Base-by-base conservation (phyloP, 1,139 yeast genomes). In the Chernovozyma aurita region DNA sequence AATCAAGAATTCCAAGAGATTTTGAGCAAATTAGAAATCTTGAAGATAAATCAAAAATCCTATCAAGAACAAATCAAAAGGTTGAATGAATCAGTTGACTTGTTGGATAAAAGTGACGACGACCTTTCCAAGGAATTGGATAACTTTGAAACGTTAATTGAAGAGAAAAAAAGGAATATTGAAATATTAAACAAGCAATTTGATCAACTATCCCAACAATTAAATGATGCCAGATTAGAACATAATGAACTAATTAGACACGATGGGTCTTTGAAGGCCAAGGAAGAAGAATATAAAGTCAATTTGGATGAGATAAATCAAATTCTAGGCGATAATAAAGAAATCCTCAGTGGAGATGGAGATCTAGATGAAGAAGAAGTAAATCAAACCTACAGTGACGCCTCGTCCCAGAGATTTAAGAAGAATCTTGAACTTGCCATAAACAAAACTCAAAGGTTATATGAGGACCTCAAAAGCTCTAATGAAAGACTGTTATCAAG, bases 1-100 rank as follows among this genome's bases (percentile, higher is more conserved):
- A 85, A 87, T 52, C 96, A 87, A 55, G 83, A 80, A 42, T 88
- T 85, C 50, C 96, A 88, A 53, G 72, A 78, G 41, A 78, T 80
- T 2, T 55, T 87, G 21, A 79, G 84, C 28, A 77, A 76, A 45
- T 58, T 79, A 22, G 87, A 84, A 30, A 79, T 77, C 42, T 56
- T 81, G 31, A 60, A 62, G 25, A 76, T 73, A 43, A 73, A 73
- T 38, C 65, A 65, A 41, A 49, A 51, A 16, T 62, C 78, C 1
- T 55, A 74, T 18, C 44, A 46, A 13, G 76, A 73, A 31, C 83
- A 78, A 47, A 65, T 78, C 9, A 58, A 61, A 7, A 63, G 86
- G 34, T 50, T 78, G 18, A 53, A 61, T 33, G 46, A 57, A 3
- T 58, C 80, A 2, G 67, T 78, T 27, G 70, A 71, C 3, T 43